Evolutionary conservation across 2,329 filamentous ascomycete species (phyloP).

Genomic region (Diatrype stigma): DNA sequence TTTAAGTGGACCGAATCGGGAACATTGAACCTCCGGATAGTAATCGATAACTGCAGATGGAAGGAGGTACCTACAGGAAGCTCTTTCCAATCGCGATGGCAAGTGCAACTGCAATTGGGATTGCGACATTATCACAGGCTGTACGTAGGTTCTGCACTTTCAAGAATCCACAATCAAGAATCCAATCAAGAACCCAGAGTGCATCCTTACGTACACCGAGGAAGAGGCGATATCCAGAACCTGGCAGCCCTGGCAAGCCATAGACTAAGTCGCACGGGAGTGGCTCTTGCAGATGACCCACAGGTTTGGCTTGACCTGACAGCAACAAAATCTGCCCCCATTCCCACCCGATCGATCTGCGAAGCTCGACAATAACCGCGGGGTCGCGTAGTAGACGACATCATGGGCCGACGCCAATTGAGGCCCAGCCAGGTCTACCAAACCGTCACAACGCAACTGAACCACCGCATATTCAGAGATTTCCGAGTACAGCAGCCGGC

Average conservation of each 20-base stretch:
- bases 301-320: too few relatives aligned
- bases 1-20: neutral
- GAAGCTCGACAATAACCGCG: neutral
- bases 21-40: neutral
- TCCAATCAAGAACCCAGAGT: neutral
- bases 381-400: neutral
- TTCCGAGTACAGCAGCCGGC: conserved; percentile 32
- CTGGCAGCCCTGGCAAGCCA: too few relatives aligned
- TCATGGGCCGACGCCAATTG: conserved; percentile 31
- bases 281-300: too few relatives aligned
- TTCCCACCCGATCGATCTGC: neutral
- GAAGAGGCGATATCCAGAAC: too few relatives aligned
- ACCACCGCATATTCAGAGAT: conserved; percentile 26
- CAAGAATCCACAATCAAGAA: too few relatives aligned
- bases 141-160: too few relatives aligned
- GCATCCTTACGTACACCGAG: too few relatives aligned
- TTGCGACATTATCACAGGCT: too few relatives aligned
- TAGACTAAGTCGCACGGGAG: too few relatives aligned
- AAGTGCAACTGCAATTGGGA: too few relatives aligned
- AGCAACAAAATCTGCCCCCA: neutral
- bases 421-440: conserved; percentile 40
- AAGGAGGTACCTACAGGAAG: neutral
- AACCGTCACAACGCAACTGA: conserved; percentile 33
- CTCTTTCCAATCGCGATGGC: neutral
- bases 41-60: neutral